Evolutionary conservation across 441 rosid genomes (phyloP).

Genomic region (Adansonia gregorii): DNA sequence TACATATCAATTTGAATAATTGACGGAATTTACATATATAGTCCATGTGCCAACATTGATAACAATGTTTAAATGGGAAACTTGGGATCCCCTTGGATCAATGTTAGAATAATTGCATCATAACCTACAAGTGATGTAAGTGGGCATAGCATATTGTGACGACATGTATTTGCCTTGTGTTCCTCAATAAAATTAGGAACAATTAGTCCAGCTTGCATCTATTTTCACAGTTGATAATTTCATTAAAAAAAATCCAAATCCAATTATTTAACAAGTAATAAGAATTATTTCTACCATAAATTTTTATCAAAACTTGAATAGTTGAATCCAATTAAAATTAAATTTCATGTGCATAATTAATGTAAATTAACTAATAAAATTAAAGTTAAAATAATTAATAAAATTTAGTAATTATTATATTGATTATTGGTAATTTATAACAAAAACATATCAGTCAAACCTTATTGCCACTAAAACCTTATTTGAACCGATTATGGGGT

Average conservation of each 20-base stretch:
- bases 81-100: not conserved
- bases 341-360: too few relatives aligned
- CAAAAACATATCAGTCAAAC: too few relatives aligned
- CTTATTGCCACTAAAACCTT: too few relatives aligned
- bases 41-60: constrained; percentile 26
- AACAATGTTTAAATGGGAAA: not conserved
- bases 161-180: not conserved
- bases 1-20: not conserved
- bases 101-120: constrained; percentile 16
- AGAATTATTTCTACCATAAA: not conserved
- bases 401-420: too few relatives aligned
- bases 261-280: not conserved
- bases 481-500: too few relatives aligned
- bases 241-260: not conserved
- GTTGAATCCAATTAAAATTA: too few relatives aligned
- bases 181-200: not conserved
- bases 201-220: not conserved
- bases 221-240: not conserved
- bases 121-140: constrained; percentile 13
- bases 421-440: too few relatives aligned
- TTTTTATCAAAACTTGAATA: too few relatives aligned
- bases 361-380: too few relatives aligned
- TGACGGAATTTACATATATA: constrained; percentile 2
- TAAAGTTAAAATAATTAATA: too few relatives aligned
- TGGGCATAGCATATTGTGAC: not conserved